Percentiles rank a stretch among this genome's conserved stretches.
phyloP scores from a whole-genome alignment of 2,329 filamentous ascomycete genomes.

The Venturia aucupariae region DNA sequence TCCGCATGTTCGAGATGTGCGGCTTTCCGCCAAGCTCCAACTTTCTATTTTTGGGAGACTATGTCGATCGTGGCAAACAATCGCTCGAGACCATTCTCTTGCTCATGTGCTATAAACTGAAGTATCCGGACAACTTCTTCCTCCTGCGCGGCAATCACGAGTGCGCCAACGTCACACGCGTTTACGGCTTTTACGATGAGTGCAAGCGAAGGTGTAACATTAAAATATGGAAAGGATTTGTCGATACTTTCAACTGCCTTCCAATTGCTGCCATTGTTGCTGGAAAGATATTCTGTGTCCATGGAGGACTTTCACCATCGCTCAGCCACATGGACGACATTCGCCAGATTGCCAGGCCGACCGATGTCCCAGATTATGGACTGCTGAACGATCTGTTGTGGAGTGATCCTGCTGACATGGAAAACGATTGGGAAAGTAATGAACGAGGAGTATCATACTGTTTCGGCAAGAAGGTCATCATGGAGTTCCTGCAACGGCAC shows the following conservation, averaged over 20 bases:
- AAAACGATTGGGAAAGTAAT: slow-evolving; percentile 95
- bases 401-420: slow-evolving; percentile 98
- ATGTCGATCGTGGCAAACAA: slow-evolving; percentile 94
- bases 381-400: slow-evolving; percentile 90
- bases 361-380: slow-evolving; percentile 94
- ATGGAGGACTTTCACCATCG: slow-evolving; percentile 86
- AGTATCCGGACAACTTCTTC: slow-evolving; percentile 97
- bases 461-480: slow-evolving; percentile 96
- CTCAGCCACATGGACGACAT: slow-evolving; percentile 98
- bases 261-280: slow-evolving; percentile 96
- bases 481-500: slow-evolving; percentile 86
- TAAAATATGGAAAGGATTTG: slow-evolving; percentile 97
- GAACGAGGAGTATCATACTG: slow-evolving; percentile 96
- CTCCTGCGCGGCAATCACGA: slow-evolving; percentile 90
- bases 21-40: slow-evolving; percentile 88
- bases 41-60: slow-evolving; percentile 90
- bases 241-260: slow-evolving; percentile 91
- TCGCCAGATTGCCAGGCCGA: slow-evolving; percentile 86
- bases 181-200: slow-evolving; percentile 97
- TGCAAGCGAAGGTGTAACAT: slow-evolving; percentile 95
- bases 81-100: slow-evolving; percentile 90
- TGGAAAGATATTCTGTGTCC: slow-evolving; percentile 95
- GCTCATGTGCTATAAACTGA: slow-evolving; percentile 91
- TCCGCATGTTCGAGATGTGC: slow-evolving; percentile 97
- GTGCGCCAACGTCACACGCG: slow-evolving; percentile 88